Evolutionary conservation across 495 filamentous ascomycete species (phyloP), one percentile per base, ranked within the genome.

Genomic region (Clavariopsis aquatica): DNA sequence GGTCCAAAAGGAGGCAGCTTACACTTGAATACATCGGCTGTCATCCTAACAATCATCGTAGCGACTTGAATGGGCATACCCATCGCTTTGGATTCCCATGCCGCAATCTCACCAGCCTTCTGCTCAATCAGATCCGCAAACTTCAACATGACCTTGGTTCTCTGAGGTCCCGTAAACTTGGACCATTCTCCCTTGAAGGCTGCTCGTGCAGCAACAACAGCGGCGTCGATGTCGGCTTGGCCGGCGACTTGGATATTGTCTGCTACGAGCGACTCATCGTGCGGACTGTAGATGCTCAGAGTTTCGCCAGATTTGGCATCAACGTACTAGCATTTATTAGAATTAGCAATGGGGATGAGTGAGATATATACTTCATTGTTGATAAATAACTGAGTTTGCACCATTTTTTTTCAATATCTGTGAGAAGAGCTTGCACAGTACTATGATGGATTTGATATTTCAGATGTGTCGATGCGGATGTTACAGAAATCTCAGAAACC

Each of bases 361-460:
- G 52, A 1, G 20, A 34, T 24, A 36, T 1, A n/a, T 67, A 74
- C 72, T 49, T 74, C 61, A 49, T 72, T 72, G 62, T 74, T 77
- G 54, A 73, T 73, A 49, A 72, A 74, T 22, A 73, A 62, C 19
- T 71, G 54, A 2, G 56, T 65, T 19, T 72, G 57, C 31, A 64
- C 38, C 31, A 64, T 60, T 29, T 31, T 29, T 31, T 53, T 24
- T 29, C 23, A 28, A 31, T 53, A 22, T 24, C 26, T 24, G 22
- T n/a, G 47, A 51, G 19, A 9, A 51, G 19, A 10, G 2, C 3
- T 7, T 24, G 19, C 4, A n/a, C 23, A 22, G 47, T 43, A 43
- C 12, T 3, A 43, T 43, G 38, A 9, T 43, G 38, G n/a, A 43
- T 3, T 43, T 43, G 38, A 43, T 6, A 17, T 12, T 34, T 6